These are phyloP conservation scores for Candida tammaniensis DNA, from an alignment of 805 yeast genomes.

Conservation along the genomic window DNA sequence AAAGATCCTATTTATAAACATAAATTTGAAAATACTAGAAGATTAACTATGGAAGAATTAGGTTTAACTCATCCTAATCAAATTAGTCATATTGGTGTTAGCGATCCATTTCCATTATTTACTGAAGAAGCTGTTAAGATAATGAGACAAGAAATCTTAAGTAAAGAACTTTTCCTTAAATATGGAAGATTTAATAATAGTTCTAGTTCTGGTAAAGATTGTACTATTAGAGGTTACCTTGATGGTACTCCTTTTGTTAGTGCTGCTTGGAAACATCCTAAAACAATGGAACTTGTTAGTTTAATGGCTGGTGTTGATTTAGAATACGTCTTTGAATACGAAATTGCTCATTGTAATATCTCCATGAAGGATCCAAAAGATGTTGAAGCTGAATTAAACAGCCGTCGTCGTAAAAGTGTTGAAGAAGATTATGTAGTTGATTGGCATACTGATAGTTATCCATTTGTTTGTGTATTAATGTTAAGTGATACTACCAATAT, in stretches of 20 bases:
- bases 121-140: conserved; percentile 58
- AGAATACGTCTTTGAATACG: conserved; percentile 55
- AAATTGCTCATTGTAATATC: conserved; percentile 52
- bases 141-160: conserved; percentile 55
- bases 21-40: conserved; percentile 23
- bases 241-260: conserved; percentile 49
- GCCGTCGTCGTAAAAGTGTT: conserved; percentile 9
- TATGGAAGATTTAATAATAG: conserved; percentile 42
- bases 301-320: conserved; percentile 60
- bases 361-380: conserved; percentile 39
- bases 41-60: conserved; percentile 47
- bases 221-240: conserved; percentile 50
- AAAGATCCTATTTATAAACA: conserved; percentile 10
- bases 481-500: conserved; percentile 53
- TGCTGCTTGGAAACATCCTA: conserved; percentile 60
- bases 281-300: conserved; percentile 49
- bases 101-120: conserved; percentile 60
- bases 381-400: conserved; percentile 27
- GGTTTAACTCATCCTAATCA: conserved; percentile 45
- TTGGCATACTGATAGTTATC: conserved; percentile 65
- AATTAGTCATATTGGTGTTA: conserved; percentile 54
- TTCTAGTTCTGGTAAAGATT: conserved; percentile 50
- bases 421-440: conserved; percentile 51
- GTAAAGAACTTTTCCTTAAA: conserved; percentile 42
- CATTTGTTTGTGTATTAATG: conserved; percentile 65